Percentiles rank a stretch among this genome's conserved stretches.
Conservation (phyloP, 108 stramenopile genomes). For the Skeletonema marinoi region DNA sequence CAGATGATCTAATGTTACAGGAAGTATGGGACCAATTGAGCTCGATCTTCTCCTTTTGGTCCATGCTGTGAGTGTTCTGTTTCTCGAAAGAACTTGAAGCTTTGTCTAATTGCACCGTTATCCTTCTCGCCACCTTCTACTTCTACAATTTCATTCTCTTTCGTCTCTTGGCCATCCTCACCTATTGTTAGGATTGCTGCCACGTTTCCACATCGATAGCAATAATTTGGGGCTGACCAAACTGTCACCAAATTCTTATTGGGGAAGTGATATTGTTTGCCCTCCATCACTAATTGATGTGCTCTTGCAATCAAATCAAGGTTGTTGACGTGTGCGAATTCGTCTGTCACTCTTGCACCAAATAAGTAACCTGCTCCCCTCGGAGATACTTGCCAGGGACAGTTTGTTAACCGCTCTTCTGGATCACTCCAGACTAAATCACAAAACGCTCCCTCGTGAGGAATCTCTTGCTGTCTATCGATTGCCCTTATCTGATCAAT, state of each 20-base stretch:
- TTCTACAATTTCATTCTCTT: constrained; percentile 61
- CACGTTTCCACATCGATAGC: constrained; percentile 97
- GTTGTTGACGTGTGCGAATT: constrained; percentile 92
- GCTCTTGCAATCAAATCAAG: constrained; percentile 92
- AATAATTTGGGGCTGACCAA: constrained; percentile 97
- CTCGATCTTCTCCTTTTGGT: constrained; percentile 85
- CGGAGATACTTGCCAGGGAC: constrained; percentile 66
- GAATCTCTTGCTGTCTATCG: constrained; percentile 88
- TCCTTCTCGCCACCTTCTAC: constrained; percentile 48
- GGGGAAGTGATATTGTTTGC: constrained; percentile 85
- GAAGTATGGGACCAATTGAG: constrained; percentile 89
- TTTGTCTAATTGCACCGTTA: constrained; percentile 66
- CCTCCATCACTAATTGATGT: constrained; percentile 98
- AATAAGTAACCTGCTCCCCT: constrained; percentile 95
- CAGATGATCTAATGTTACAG: constrained; percentile 51
- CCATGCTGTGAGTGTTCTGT: constrained; percentile 82
- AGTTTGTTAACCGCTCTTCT: constrained; percentile 64
- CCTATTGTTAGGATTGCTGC: constrained; percentile 86
- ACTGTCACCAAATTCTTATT: constrained; percentile 89
- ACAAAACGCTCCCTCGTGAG: constrained; percentile 93
- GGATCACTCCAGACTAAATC: constrained; percentile 90
- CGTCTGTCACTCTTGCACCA: constrained; percentile 89
- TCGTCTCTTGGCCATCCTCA: constrained; percentile 54
- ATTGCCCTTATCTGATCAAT: constrained; percentile 89
- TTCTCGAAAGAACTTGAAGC: constrained; percentile 85